These are phyloP conservation scores for Bretschneidera sinensis DNA, from an alignment of 345 rosid genomes.

Conservation along the genomic window DNA sequence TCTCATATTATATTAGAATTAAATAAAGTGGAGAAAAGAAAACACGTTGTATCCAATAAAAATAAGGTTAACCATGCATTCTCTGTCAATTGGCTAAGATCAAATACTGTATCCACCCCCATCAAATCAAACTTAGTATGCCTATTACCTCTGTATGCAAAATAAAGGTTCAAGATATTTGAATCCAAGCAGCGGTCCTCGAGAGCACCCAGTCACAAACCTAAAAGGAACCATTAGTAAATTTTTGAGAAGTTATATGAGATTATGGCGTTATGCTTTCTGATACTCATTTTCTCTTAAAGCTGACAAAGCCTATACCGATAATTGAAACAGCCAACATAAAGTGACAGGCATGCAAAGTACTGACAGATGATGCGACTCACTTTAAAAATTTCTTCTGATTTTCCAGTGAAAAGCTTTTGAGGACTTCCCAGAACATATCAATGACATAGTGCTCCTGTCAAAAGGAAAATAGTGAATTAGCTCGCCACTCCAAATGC, in stretches of 20 bases:
- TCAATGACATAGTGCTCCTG: slow-evolving; percentile 98
- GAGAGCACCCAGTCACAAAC: slow-evolving; percentile 97
- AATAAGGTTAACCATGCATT: neutral
- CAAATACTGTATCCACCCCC: slow-evolving; percentile 17
- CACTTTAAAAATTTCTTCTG: slow-evolving; percentile 93
- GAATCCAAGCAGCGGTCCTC: slow-evolving; percentile 96
- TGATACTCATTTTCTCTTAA: neutral
- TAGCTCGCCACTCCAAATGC: neutral
- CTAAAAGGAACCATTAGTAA: slow-evolving; percentile 22
- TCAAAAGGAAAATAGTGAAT: slow-evolving; percentile 6
- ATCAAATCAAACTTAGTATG: slow-evolving; percentile 13
- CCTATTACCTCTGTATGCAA: slow-evolving; percentile 85
- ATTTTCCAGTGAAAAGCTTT: slow-evolving; percentile 78
- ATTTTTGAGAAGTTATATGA: too few relatives aligned
- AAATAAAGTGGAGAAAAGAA: neutral
- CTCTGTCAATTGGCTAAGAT: neutral
- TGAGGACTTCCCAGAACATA: slow-evolving; percentile 93
- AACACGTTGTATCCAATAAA: neutral
- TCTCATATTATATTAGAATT: neutral
- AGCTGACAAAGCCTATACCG: slow-evolving; percentile 2
- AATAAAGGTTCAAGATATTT: slow-evolving; percentile 81
- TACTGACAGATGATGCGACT: slow-evolving; percentile 23
- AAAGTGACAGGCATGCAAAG: slow-evolving; percentile 4
- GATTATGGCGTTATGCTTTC: slow-evolving; percentile 19
- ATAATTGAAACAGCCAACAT: slow-evolving; percentile 6